Conservation (phyloP, 495 filamentous ascomycete species). For the Durotheca rogersii region DNA sequence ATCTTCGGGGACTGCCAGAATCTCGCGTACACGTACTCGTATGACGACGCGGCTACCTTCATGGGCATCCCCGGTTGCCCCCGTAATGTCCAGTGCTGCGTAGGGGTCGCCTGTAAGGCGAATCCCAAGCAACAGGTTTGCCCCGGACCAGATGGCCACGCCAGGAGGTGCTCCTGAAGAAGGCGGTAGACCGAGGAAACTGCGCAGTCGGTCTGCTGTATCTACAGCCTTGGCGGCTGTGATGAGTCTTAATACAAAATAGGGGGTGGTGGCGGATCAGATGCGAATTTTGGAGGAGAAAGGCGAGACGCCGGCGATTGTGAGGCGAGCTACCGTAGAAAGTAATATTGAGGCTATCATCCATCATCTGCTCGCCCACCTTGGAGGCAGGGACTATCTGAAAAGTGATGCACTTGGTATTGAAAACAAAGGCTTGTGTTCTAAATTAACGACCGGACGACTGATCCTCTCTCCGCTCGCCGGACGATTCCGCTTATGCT, state of each 20-base stretch:
- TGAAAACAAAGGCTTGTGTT: neutral
- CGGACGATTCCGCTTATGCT: constrained; percentile 11
- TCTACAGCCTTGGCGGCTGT: too few species aligned
- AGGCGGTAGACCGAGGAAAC: too few species aligned
- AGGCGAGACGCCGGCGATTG: too few species aligned
- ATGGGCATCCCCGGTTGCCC: constrained; percentile 24
- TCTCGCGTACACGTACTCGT: constrained; percentile 30
- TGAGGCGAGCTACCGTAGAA: too few species aligned
- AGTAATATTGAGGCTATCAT: too few species aligned
- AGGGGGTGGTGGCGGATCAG: too few species aligned
- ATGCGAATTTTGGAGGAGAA: too few species aligned
- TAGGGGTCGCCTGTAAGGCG: constrained; percentile 27
- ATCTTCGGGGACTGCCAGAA: constrained; percentile 19
- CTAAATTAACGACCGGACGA: constrained; percentile 1
- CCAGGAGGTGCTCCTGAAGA: neutral
- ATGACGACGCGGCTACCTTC: constrained; percentile 21
- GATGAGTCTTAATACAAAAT: too few species aligned
- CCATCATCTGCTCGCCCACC: neutral
- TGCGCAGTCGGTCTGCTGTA: too few species aligned
- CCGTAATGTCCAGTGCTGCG: constrained; percentile 16
- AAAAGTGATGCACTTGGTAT: neutral
- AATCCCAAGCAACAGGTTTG: constrained; percentile 26
- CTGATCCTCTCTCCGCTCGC: constrained; percentile 21
- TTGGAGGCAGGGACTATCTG: neutral
- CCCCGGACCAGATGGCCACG: constrained; percentile 10